Evolutionary conservation across 1,139 yeast genomes (phyloP).

Genomic region (Pichia sp.): DNA sequence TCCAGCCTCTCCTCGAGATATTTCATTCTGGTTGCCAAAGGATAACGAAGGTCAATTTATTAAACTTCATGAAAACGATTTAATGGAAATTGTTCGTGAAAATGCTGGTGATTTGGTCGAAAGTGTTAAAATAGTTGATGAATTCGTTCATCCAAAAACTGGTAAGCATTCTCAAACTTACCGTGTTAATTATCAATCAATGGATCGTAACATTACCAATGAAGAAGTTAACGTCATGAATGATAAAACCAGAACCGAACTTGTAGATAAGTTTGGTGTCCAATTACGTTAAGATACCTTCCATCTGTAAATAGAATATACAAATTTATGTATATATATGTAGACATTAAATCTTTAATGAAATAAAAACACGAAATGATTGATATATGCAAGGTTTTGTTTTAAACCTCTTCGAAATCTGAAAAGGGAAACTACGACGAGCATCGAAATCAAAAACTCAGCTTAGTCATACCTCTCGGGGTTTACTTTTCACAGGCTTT

Average conservation of each 20-base stretch:
- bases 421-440: too few species aligned
- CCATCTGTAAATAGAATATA: too few species aligned
- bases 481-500: too few species aligned
- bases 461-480: too few species aligned
- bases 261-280: conserved; percentile 49
- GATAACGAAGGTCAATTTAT: conserved; percentile 24
- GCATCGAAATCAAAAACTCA: too few species aligned
- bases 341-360: too few species aligned
- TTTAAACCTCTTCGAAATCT: too few species aligned
- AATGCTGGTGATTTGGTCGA: conserved; percentile 87
- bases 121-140: conserved; percentile 73
- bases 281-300: conserved; percentile 62
- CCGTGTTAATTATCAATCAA: conserved; percentile 86
- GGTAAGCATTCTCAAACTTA: conserved; percentile 75
- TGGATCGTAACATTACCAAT: conserved; percentile 87
- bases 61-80: conserved; percentile 72
- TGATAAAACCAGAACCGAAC: conserved; percentile 49
- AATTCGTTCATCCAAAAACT: conserved; percentile 80
- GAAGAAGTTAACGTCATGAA: conserved; percentile 73
- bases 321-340: too few species aligned
- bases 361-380: too few species aligned
- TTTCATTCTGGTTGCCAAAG: conserved; percentile 81
- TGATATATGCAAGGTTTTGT: too few species aligned
- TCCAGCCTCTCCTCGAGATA: conserved; percentile 82
- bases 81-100: conserved; percentile 86